A percentile compares a stretch with the other conserved stretches of the same genome.
phyloP scores from a whole-genome alignment of 202 grass and related monocot species.

The Dendrocalamus latiflorus region DNA sequence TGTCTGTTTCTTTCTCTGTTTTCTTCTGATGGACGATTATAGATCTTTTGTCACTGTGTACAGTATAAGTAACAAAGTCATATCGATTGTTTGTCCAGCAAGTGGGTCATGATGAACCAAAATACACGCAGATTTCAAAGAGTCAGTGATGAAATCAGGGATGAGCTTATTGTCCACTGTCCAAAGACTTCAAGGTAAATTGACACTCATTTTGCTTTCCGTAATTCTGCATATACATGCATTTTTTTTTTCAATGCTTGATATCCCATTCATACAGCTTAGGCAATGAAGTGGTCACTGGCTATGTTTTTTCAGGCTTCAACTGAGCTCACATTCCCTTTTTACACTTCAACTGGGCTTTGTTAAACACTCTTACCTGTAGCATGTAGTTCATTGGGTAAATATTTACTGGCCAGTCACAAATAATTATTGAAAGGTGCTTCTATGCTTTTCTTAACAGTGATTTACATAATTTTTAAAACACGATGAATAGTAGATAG shows the following conservation, averaged over 20 bases:
- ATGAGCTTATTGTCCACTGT: constrained; percentile 87
- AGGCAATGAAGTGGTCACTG: background rate
- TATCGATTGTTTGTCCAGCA: constrained; percentile 53
- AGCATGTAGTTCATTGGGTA: background rate
- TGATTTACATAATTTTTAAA: too few species aligned
- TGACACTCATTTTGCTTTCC: background rate
- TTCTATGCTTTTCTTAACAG: too few species aligned
- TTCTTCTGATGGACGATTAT: constrained; percentile 2
- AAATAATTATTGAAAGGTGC: background rate
- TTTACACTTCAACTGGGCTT: background rate
- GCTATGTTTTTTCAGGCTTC: background rate
- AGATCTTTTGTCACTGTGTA: background rate
- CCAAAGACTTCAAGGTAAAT: constrained; percentile 79
- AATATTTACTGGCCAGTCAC: background rate
- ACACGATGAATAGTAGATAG: too few species aligned
- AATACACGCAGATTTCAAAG: constrained; percentile 91
- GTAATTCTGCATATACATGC: background rate
- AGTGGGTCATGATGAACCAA: constrained; percentile 99
- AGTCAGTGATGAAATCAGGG: constrained; percentile 91
- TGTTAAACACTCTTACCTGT: background rate
- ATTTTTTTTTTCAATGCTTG: background rate
- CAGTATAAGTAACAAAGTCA: constrained; percentile 19
- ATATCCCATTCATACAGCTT: background rate
- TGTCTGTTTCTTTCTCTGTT: background rate
- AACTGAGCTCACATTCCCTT: background rate